Conservation (phyloP, 2,329 filamentous ascomycete genomes). For the Diaporthe ilicicola region DNA sequence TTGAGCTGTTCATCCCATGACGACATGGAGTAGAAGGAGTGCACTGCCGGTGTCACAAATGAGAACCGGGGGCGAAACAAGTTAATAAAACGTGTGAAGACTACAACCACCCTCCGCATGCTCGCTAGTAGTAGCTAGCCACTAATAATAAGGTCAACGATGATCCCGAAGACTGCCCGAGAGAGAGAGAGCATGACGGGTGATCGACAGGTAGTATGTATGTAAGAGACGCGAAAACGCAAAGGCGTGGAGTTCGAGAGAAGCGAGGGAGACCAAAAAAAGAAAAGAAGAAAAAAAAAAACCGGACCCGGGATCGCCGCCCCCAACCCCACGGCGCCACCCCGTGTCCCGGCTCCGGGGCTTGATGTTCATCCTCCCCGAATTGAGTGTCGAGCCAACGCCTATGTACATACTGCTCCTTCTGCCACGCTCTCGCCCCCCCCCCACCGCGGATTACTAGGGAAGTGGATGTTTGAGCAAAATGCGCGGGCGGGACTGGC, state of each 20-base stretch:
- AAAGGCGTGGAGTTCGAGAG: background rate
- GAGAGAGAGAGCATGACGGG: background rate
- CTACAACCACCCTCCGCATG: too few relatives aligned
- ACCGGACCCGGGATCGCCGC: conserved; percentile 9
- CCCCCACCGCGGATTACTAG: background rate
- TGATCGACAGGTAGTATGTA: conserved; percentile 6
- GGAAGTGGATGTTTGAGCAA: background rate
- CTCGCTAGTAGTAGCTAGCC: background rate
- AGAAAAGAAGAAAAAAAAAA: background rate
- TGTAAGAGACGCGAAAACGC: background rate
- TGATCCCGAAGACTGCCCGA: conserved; percentile 15
- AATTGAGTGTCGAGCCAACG: background rate
- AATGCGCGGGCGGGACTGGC: background rate
- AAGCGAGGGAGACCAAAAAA: background rate
- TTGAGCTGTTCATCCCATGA: too few relatives aligned
- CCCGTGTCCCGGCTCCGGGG: background rate
- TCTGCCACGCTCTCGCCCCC: too few relatives aligned
- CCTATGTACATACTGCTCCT: too few relatives aligned
- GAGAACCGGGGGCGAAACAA: too few relatives aligned
- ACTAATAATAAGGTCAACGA: background rate
- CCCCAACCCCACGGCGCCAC: background rate
- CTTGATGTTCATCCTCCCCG: too few relatives aligned
- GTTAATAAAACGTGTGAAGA: background rate
- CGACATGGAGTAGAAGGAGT: too few relatives aligned
- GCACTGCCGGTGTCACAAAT: too few relatives aligned